Base-by-base conservation (phyloP, 2,329 filamentous ascomycete genomes). In the Alternaria solani region DNA sequence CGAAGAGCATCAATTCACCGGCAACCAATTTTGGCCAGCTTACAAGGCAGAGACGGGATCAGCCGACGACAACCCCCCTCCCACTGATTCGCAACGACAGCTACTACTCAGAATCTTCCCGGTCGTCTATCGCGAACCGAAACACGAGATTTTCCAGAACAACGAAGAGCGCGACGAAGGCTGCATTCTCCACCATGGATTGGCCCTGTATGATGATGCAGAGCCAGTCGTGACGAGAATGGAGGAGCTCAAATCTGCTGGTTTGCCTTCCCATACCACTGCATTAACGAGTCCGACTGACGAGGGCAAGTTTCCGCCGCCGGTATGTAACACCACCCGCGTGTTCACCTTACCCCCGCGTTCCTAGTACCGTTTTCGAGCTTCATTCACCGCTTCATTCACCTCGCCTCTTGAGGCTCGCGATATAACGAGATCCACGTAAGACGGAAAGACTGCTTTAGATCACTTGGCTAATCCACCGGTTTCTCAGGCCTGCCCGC, bases 61-160 rank as follows among this genome's bases (percentile, higher is more conserved):
- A 61, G 41, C 75, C 2, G 65, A 63, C 26, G 72, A 71, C 46
- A 71, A 67, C 6, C 55, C 66, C 14, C 62, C 62, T 32, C 65
- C 69, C 4, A 51, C 65, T 23, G 72, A 77, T 49, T 76, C 71
- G 16, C 59, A 71, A 20, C 79, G 81, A 11, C 79, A 81, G 66
- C 77, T 85, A 8, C 73, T 86, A 23, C 73, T 86, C 9, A 80
- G 83, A 25, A 77, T 84, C 4, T 84, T 86, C 72, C 85, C 85
- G 2, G 81, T 83, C 49, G 83, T 86, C 42, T 77, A 79, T 47
- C 81, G 84, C n/a, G 84, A 86, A 68, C 76, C 81, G 14, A 82
- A 82, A 14, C 83, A 85, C 57, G 75, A 77, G 51, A 72, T 70
- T 55, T 82, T 84, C 69, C 71, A 73, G 23, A 55, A 66, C 7